Conservation (phyloP, 2,329 filamentous ascomycete species). For the Sclerotinia minor region DNA sequence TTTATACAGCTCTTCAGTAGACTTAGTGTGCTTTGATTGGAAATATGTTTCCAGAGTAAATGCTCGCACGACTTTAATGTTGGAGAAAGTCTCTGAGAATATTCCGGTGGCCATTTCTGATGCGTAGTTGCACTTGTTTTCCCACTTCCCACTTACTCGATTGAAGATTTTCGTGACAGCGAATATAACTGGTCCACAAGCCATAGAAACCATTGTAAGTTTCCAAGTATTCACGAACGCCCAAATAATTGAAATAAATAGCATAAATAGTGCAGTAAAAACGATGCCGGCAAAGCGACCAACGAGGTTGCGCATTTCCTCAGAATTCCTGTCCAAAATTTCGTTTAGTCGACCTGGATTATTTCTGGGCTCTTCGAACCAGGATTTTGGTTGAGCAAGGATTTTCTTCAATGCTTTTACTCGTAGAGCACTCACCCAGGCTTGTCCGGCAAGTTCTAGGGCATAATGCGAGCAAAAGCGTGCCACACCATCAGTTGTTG, state of each 20-base stretch:
- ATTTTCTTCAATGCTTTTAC: conserved; percentile 66
- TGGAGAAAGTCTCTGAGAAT: conserved; percentile 73
- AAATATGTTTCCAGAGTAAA: conserved; percentile 76
- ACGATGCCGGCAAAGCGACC: conserved; percentile 73
- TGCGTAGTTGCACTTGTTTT: conserved; percentile 64
- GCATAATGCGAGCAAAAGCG: conserved; percentile 69
- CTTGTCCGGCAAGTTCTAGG: conserved; percentile 69
- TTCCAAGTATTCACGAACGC: conserved; percentile 75
- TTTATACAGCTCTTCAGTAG: conserved; percentile 53
- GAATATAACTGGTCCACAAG: conserved; percentile 67
- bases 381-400: conserved; percentile 72
- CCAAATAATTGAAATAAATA: conserved; percentile 70
- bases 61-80: conserved; percentile 75
- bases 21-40: conserved; percentile 57
- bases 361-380: conserved; percentile 73
- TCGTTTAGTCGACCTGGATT: conserved; percentile 64
- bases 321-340: conserved; percentile 75
- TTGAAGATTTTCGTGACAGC: conserved; percentile 66
- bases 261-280: conserved; percentile 66
- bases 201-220: conserved; percentile 73
- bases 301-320: conserved; percentile 83
- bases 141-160: conserved; percentile 68
- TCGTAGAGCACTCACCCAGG: conserved; percentile 75
- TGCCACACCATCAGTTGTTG: conserved; percentile 63
- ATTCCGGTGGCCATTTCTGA: conserved; percentile 60